A percentile compares a stretch with the other conserved stretches of the same genome.
phyloP scores from a whole-genome alignment of 2,329 filamentous ascomycete genomes.

The Nothopassalora personata region DNA sequence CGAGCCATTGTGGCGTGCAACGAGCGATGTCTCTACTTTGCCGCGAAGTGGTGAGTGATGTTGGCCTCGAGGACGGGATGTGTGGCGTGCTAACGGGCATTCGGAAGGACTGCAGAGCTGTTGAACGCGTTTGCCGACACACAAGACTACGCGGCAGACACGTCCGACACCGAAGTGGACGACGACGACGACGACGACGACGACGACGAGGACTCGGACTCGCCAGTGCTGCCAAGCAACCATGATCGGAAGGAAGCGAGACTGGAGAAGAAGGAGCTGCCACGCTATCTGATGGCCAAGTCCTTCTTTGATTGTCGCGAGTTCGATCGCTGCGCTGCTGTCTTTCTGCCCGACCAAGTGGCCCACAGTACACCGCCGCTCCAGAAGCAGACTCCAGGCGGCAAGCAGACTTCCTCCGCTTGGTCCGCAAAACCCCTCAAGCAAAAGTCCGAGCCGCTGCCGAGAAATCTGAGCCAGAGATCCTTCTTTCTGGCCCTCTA shows the following conservation, averaged over 20 bases:
- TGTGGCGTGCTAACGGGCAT: constrained; percentile 8
- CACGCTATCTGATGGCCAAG: constrained; percentile 84
- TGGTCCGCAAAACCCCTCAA: constrained; percentile 37
- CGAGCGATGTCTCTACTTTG: constrained; percentile 90
- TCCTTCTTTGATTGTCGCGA: constrained; percentile 93
- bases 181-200: constrained; percentile 39
- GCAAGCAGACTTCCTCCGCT: constrained; percentile 1
- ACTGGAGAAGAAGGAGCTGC: constrained; percentile 72
- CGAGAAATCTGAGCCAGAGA: constrained; percentile 67
- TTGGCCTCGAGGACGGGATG: constrained; percentile 13
- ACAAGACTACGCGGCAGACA: constrained; percentile 40
- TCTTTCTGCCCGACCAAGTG: constrained; percentile 61
- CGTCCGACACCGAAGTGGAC: constrained; percentile 47
- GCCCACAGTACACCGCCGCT: constrained; percentile 41
- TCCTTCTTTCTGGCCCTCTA: constrained; percentile 89
- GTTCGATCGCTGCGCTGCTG: constrained; percentile 88
- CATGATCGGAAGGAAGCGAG: constrained; percentile 65
- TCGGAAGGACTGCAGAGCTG: constrained; percentile 80
- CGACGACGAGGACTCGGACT: constrained; percentile 16
- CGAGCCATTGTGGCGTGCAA: constrained; percentile 86
- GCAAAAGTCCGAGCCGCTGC: constrained; percentile 8
- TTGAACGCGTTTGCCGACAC: constrained; percentile 68
- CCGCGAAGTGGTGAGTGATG: constrained; percentile 78
- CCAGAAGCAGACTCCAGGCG: constrained; percentile 3
- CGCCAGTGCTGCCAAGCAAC: constrained; percentile 48